Conservation (phyloP, 108 stramenopile species). For the Schizochytrium sp. region DNA sequence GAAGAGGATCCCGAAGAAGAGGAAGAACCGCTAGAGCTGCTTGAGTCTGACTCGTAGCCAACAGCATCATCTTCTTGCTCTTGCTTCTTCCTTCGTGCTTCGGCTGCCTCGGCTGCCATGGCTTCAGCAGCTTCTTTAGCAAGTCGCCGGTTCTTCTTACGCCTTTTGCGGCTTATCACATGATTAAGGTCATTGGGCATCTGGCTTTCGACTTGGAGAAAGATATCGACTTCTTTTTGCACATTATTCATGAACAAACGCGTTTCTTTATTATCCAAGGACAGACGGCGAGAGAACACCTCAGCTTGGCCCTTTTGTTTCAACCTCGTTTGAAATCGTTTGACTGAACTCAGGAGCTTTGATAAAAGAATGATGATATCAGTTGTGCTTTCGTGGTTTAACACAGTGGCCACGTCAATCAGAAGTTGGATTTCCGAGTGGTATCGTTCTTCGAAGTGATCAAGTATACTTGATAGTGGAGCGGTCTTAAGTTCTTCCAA, state of each 20-base stretch:
- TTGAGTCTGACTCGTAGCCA: neutral
- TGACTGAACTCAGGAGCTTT: neutral
- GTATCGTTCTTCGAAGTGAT: neutral
- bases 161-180: no score
- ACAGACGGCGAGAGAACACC: no score
- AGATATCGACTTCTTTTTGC: no score
- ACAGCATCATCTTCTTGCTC: neutral
- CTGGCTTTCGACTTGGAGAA: no score
- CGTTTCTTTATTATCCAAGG: no score
- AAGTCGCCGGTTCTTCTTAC: no score
- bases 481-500: neutral
- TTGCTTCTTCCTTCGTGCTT: neutral
- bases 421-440: constrained; percentile 10
- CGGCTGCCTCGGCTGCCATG: neutral
- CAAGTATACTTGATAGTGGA: neutral
- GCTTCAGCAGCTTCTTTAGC: neutral
- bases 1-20: neutral
- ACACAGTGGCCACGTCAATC: neutral
- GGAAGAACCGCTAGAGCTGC: neutral
- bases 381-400: neutral
- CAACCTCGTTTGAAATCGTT: neutral
- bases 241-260: no score
- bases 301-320: no score
- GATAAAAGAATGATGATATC: neutral
- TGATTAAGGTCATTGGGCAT: no score